phyloP scores from a whole-genome alignment of 2,329 filamentous ascomycete species.

The Amauroascus verrucosus region DNA sequence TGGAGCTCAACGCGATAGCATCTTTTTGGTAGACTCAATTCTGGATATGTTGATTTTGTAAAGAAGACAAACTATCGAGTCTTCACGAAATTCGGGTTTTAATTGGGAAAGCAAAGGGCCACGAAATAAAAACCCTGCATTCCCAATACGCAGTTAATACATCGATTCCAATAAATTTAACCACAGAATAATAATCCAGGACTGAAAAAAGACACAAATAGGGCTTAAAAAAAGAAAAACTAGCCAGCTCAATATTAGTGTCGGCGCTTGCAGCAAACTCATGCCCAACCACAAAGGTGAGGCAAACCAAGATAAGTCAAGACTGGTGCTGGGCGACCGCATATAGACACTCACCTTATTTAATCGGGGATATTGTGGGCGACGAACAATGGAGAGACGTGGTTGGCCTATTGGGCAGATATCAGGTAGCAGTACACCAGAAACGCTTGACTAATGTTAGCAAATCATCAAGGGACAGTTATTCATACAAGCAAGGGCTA shows the following conservation, averaged over 20 bases:
- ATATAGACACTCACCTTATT: slow-evolving; percentile 5
- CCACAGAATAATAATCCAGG: neutral
- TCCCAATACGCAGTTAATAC: neutral
- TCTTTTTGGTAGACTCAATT: neutral
- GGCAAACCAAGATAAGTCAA: slow-evolving; percentile 4
- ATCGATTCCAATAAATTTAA: neutral
- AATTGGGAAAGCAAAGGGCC: neutral
- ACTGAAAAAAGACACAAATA: neutral
- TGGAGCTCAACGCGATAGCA: neutral
- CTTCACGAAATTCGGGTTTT: neutral
- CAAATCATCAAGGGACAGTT: neutral
- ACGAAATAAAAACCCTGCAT: neutral
- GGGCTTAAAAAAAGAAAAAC: slow-evolving; percentile 1
- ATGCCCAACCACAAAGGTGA: slow-evolving; percentile 12
- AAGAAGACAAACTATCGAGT: neutral
- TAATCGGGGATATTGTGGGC: neutral
- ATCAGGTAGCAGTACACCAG: slow-evolving; percentile 17
- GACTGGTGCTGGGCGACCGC: neutral
- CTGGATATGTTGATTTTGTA: neutral
- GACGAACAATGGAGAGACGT: neutral
- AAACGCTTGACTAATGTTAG: neutral
- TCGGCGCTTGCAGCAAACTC: neutral
- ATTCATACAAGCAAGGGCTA: neutral
- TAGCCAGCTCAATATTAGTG: slow-evolving; percentile 3
- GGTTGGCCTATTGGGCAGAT: slow-evolving; percentile 11